Evolutionary conservation across 1,139 yeast species (phyloP).

Genomic region (Pichia sp.): DNA sequence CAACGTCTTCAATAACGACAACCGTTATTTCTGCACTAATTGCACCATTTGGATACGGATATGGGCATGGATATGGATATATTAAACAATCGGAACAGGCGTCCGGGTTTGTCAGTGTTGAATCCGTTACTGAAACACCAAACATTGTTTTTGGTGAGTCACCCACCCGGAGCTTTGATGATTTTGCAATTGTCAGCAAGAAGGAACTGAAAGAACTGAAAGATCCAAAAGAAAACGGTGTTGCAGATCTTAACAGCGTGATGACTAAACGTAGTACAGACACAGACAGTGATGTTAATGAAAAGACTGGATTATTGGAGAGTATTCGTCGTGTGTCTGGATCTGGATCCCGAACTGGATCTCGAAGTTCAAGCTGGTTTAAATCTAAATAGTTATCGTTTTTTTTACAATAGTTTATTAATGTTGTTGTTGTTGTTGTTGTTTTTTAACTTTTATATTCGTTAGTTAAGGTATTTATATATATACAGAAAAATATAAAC

Average conservation of each 20-base stretch:
- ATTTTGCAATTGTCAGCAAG: constrained; percentile 16
- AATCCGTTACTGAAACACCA: constrained; percentile 1
- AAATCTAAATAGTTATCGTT: neutral
- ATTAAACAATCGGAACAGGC: too few relatives aligned
- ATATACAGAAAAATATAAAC: too few relatives aligned
- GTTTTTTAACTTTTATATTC: too few relatives aligned
- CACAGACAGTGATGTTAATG: neutral
- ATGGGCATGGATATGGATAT: too few relatives aligned
- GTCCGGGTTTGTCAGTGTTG: too few relatives aligned
- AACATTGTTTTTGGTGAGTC: too few relatives aligned
- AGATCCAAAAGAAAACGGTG: constrained; percentile 2
- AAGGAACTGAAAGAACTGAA: constrained; percentile 10
- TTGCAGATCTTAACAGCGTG: neutral
- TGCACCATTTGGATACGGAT: constrained; percentile 12
- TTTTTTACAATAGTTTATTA: too few relatives aligned
- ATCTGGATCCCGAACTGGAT: constrained; percentile 1
- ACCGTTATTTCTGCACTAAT: constrained; percentile 5
- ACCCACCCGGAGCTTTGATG: constrained; percentile 16
- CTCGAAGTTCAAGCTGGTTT: neutral
- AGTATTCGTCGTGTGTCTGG: neutral
- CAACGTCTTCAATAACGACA: neutral
- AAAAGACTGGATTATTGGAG: constrained; percentile 4
- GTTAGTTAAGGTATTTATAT: too few relatives aligned
- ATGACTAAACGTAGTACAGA: neutral
- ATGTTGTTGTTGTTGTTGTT: too few relatives aligned